Evolutionary conservation across 768 basidiomycete genomes (phyloP), one percentile per base, ranked within the genome.

Genomic region (Lentinula boryana): DNA sequence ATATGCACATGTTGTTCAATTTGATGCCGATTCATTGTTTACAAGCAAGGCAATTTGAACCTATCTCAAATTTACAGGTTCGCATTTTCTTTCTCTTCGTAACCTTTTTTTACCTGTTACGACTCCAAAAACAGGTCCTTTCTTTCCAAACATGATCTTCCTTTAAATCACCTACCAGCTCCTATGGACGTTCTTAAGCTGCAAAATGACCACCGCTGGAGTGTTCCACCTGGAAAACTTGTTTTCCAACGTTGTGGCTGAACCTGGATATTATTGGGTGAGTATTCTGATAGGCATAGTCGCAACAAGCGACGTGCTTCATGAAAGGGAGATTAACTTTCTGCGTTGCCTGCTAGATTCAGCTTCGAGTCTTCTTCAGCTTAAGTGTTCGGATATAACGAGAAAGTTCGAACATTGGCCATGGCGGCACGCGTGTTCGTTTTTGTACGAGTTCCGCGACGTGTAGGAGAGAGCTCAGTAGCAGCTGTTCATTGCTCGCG

Each of bases 71-170:
- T 27, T 0, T 27, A 27, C 27, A 4, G 27, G 27, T 27, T 27
- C 27, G 27, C 27, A 3, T 0, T 27, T 27, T 27, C 3, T 27
- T 9, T 12, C n/a, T n/a, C 33, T 58, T 58, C 53, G 58, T 72
- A 74, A 5, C 73, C 74, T 15, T 43, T 62, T 62, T 36, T 68
- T 68, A 8, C 71, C 73, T 1, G 64, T 56, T 12, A 77, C 69
- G 4, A 76, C 70, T 32, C 69, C 68, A 43, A 64, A 72, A 8
- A 71, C 76, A 6, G 69, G 68, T 0, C 76, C 72, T 16, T 66
- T 69, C 55, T 67, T 73, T 50, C 68, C 71, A 53, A 77, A 79
- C 75, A 78, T n/a, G n/a, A n/a, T 77, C 59, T 63, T 69, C 21
- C 72, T 65, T 27, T 3, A 78, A 18, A 60, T 76, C 78, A 2